Percentiles rank a stretch among this genome's conserved stretches.
Conservation (phyloP, 1,284 basidiomycete genomes). For the Meira nashicola region DNA sequence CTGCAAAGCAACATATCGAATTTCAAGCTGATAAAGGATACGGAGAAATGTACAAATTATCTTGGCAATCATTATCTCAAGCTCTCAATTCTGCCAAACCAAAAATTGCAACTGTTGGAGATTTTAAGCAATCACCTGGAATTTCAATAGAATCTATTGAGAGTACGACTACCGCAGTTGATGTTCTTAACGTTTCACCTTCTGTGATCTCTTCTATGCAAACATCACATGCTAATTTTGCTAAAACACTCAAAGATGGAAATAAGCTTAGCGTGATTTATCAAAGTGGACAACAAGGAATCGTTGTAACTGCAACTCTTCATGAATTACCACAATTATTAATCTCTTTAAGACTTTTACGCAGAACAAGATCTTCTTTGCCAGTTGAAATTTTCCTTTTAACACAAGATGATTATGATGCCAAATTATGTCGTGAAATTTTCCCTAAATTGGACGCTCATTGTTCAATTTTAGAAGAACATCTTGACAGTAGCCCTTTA, state of each 20-base stretch:
- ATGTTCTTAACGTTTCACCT: not conserved
- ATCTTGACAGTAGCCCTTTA: not conserved
- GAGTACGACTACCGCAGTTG: not conserved
- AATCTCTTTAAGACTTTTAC: not conserved
- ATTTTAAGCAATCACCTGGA: not conserved
- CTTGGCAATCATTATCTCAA: not conserved
- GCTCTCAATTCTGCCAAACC: not conserved
- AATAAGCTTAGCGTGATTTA: not conserved
- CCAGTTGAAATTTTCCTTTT: constrained; percentile 2
- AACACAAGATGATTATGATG: constrained; percentile 1
- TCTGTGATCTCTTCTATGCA: not conserved
- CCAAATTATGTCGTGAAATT: not conserved
- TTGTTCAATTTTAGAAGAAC: constrained; percentile 1
- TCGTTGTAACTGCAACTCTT: not conserved
- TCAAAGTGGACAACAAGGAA: constrained; percentile 5
- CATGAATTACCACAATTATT: not conserved
- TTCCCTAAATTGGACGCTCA: constrained; percentile 2
- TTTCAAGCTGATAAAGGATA: not conserved
- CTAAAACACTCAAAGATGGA: not conserved
- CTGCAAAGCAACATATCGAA: not conserved
- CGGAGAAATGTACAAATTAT: not conserved
- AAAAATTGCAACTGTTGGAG: not conserved
- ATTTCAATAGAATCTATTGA: not conserved
- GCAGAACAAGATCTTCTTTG: not conserved
- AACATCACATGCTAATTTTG: not conserved